Percentiles rank a stretch among this genome's conserved stretches.
These are phyloP conservation scores for Hemisphaericaspora xylofermentans DNA, from an alignment of 1,139 yeast species.

Conservation along the genomic window DNA sequence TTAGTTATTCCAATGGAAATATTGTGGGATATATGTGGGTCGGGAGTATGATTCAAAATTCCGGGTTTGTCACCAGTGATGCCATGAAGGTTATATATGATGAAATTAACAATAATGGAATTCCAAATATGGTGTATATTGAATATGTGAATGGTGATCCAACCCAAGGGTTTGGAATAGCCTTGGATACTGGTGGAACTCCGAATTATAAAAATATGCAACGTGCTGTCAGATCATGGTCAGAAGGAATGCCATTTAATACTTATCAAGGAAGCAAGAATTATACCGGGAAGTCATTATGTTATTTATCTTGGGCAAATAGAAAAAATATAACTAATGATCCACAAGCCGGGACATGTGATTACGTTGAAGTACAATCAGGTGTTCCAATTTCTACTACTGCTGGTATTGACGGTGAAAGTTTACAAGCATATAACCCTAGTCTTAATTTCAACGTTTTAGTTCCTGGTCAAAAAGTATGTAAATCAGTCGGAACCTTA, in stretches of 20 bases:
- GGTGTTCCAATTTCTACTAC: conserved; percentile 3
- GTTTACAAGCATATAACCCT: conserved; percentile 15
- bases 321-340: conserved; percentile 11
- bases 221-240: conserved; percentile 17
- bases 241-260: conserved; percentile 12
- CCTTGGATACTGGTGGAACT: conserved; percentile 13
- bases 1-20: conserved; percentile 10
- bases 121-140: conserved; percentile 15
- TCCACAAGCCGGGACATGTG: conserved; percentile 12
- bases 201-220: conserved; percentile 9
- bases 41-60: conserved; percentile 17
- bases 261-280: conserved; percentile 11
- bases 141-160: conserved; percentile 15
- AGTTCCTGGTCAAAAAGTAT: conserved; percentile 12
- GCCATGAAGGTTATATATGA: conserved; percentile 12
- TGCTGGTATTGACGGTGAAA: conserved; percentile 14
- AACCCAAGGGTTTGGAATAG: conserved; percentile 14
- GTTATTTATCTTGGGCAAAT: conserved; percentile 6
- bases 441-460: conserved; percentile 11
- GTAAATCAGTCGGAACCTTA: conserved; percentile 12
- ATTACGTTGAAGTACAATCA: conserved; percentile 2
- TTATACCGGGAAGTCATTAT: conserved; percentile 3
- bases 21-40: conserved; percentile 17
- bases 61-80: conserved; percentile 14
- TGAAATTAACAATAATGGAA: conserved; percentile 15